These are phyloP conservation scores for Termitomyces eurrhizus DNA, from an alignment of 768 basidiomycete species.

Conservation along the genomic window DNA sequence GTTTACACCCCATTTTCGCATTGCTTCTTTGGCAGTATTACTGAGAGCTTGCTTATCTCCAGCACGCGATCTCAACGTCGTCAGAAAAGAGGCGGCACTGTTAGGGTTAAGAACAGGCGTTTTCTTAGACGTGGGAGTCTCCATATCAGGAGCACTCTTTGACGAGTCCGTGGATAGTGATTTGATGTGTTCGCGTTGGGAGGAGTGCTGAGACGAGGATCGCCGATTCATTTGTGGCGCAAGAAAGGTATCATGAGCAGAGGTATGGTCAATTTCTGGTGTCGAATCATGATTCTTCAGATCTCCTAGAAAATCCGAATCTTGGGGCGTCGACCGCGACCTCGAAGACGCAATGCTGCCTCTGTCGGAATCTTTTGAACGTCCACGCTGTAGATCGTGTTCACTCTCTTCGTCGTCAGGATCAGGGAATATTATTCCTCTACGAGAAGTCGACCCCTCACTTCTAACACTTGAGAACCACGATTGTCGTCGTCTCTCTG, in stretches of 20 bases:
- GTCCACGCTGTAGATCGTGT: conserved; percentile 31
- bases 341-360: conserved; percentile 17
- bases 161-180: conserved; percentile 20
- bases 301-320: conserved; percentile 16
- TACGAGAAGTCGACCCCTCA: conserved; percentile 28
- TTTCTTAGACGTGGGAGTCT: conserved; percentile 31
- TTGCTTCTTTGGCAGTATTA: conserved; percentile 81
- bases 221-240: conserved; percentile 27
- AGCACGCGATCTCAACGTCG: conserved; percentile 72
- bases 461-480: conserved; percentile 52
- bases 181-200: conserved; percentile 31
- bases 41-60: conserved; percentile 83
- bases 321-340: conserved; percentile 32
- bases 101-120: conserved; percentile 32
- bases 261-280: conserved; percentile 12
- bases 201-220: conserved; percentile 44
- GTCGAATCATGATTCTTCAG: conserved; percentile 15
- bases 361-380: conserved; percentile 29
- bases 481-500: conserved; percentile 42
- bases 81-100: conserved; percentile 65
- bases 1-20: conserved; percentile 89
- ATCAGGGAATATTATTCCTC: conserved; percentile 18
- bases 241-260: conserved; percentile 9
- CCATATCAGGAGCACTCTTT: conserved; percentile 19
- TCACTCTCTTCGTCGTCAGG: conserved; percentile 20